Evolutionary conservation across 1,139 yeast species (phyloP), one percentile per base, ranked within the genome.

Genomic region (Candida labiduridarum): DNA sequence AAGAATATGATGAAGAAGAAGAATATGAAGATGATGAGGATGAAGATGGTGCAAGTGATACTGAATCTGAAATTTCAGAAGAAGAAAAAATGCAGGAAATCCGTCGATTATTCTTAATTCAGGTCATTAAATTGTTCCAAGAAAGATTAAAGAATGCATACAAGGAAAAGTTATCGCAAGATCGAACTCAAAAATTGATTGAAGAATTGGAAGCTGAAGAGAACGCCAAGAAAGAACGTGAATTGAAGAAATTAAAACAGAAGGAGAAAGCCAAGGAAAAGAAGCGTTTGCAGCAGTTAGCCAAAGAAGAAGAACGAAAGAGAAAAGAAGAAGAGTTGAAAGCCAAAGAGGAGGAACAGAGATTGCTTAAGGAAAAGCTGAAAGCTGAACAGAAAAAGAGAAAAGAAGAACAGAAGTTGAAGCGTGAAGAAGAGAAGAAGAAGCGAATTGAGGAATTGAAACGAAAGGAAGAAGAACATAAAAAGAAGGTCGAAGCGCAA

Each of bases 201-300:
- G 90, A 83, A 60, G 96, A 89, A 63, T 78, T 89, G 45, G 96
- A 88, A 53, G 89, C 86, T 16, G 96, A 88, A 65, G 88, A 84
- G 57, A 76, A 78, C 46, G 82, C 84, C 29, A 80, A 84, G 62
- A 83, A 81, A 61, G 91, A 86, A 57, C 83, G 83, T 44, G 94
- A 87, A 64, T 81, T 83, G 64, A 87, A 87, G 67, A 87, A 85
- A 62, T 76, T 79, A 55, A 79, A 79, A 53, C 94, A 87, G 57
- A 85, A 82, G 66, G 96, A 89, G 60, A 85, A 84, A 69, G 84
- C 86, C 51, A 85, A 85, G 63, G 95, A 89, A 59, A 88, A 87
- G 77, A 88, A 87, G 64, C 78, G 87, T 25, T 76, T 80, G 41
- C 85, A 80, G 55, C 88, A 85, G 61, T 74, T 76, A 47, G 90